A percentile compares a stretch with the other conserved stretches of the same genome.
These are phyloP conservation scores for Penicillium sp. DNA, from an alignment of 2,329 filamentous ascomycete genomes.

Conservation along the genomic window DNA sequence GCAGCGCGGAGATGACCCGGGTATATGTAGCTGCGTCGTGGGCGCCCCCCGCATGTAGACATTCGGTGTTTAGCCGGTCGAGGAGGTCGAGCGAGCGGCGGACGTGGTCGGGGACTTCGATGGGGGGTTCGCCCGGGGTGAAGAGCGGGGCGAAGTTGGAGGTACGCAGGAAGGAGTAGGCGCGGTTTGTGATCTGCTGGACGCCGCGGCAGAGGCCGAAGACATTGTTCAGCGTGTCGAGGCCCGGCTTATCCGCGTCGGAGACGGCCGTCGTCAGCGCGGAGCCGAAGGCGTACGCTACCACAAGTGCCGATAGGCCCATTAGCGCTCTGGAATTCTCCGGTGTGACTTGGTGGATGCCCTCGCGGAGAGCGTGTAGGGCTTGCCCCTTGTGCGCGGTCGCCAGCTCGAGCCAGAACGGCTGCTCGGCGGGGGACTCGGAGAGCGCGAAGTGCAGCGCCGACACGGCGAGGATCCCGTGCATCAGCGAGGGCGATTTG, in stretches of 20 bases:
- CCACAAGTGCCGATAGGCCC: slow-evolving; percentile 24
- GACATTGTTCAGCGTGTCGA: slow-evolving; percentile 10
- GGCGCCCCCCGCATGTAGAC: neutral
- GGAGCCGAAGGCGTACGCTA: slow-evolving; percentile 30
- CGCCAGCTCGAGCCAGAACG: slow-evolving; percentile 26
- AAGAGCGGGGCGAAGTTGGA: slow-evolving; percentile 15
- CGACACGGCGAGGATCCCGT: slow-evolving; percentile 31
- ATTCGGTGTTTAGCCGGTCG: slow-evolving; percentile 3
- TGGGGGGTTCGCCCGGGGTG: neutral
- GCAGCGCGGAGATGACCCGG: slow-evolving; percentile 16
- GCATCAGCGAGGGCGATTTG: slow-evolving; percentile 29
- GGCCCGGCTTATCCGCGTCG: slow-evolving; percentile 1
- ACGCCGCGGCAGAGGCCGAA: slow-evolving; percentile 17
- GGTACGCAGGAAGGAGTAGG: neutral
- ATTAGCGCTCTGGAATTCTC: slow-evolving; percentile 26
- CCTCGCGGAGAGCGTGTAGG: slow-evolving; percentile 5
- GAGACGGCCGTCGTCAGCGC: slow-evolving; percentile 14
- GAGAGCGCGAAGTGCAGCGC: slow-evolving; percentile 28
- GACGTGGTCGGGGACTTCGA: neutral
- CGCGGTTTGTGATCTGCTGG: slow-evolving; percentile 3
- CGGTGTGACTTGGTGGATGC: slow-evolving; percentile 17
- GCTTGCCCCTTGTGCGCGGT: slow-evolving; percentile 25
- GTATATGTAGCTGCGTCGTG: slow-evolving; percentile 5
- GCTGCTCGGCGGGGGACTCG: neutral
- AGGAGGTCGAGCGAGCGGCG: slow-evolving; percentile 3